Evolutionary conservation across 352 stramenopile genomes (phyloP).

Genomic region (Pythium phragmitis): DNA sequence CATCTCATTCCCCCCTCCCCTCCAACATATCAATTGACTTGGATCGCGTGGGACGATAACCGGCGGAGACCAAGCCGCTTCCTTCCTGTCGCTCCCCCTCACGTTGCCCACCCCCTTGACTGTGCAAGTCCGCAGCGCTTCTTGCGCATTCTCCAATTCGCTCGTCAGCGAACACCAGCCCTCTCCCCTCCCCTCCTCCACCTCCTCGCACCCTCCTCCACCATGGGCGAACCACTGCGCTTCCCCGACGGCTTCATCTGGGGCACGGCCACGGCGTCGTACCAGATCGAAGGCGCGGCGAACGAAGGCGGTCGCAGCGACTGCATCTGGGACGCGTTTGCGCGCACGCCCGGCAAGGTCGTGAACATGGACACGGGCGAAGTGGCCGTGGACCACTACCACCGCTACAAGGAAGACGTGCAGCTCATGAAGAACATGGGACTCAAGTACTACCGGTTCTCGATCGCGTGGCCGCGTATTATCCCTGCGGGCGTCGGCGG

Average conservation of each 20-base stretch:
- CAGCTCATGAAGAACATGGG: slow-evolving; percentile 89
- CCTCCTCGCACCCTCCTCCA: neutral
- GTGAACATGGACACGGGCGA: slow-evolving; percentile 44
- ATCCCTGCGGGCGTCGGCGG: slow-evolving; percentile 39
- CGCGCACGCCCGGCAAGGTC: slow-evolving; percentile 30
- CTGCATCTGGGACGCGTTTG: slow-evolving; percentile 84
- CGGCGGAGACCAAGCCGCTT: neutral
- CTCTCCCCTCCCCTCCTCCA: neutral
- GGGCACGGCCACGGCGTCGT: slow-evolving; percentile 87
- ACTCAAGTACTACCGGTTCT: slow-evolving; percentile 93
- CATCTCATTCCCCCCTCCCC: neutral
- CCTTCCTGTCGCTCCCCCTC: neutral
- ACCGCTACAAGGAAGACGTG: slow-evolving; percentile 90
- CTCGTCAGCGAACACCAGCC: slow-evolving; percentile 11
- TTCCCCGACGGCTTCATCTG: slow-evolving; percentile 74
- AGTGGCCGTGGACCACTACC: slow-evolving; percentile 92
- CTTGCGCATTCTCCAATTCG: slow-evolving; percentile 25
- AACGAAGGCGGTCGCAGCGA: slow-evolving; percentile 77
- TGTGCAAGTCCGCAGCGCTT: neutral
- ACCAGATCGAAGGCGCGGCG: slow-evolving; percentile 92
- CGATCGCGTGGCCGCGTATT: slow-evolving; percentile 92
- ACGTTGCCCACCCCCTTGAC: neutral
- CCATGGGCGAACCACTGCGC: slow-evolving; percentile 25
- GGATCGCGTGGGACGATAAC: neutral
- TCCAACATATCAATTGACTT: neutral